phyloP scores from a whole-genome alignment of 805 yeast species.

The Saturnispora silvae region DNA sequence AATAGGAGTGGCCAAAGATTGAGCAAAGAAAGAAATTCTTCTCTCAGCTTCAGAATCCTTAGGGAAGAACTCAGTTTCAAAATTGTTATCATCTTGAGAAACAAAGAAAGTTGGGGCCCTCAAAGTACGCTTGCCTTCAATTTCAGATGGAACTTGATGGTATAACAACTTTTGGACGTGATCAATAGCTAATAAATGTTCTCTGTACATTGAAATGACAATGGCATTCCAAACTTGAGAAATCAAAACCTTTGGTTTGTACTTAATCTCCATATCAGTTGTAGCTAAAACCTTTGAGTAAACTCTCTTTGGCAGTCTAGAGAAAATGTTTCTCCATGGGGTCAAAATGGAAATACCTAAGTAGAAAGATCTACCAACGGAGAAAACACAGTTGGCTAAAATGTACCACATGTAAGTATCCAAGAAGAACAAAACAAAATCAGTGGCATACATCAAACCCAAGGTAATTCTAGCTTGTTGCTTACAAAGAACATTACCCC shows the following conservation, averaged over 20 bases:
- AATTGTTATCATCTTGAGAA: conserved; percentile 90
- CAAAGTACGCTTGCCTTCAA: conserved; percentile 95
- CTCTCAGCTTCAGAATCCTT: conserved; percentile 97
- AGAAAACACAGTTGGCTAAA: conserved; percentile 86
- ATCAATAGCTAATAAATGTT: conserved; percentile 93
- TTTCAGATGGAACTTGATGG: conserved; percentile 97
- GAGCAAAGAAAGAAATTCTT: conserved; percentile 98
- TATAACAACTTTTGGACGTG: conserved; percentile 95
- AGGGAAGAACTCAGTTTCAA: conserved; percentile 96
- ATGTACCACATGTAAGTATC: conserved; percentile 99
- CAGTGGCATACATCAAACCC: conserved; percentile 89
- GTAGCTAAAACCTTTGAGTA: conserved; percentile 97
- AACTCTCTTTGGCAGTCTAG: conserved; percentile 97
- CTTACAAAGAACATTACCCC: conserved; percentile 59
- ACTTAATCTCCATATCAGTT: conserved; percentile 97
- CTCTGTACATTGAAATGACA: conserved; percentile 99
- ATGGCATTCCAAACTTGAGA: conserved; percentile 99
- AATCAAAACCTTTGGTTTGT: conserved; percentile 95
- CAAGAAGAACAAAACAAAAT: conserved; percentile 89
- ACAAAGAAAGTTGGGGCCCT: conserved; percentile 99
- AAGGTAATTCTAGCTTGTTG: conserved; percentile 84
- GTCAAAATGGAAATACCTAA: conserved; percentile 97
- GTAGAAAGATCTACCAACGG: conserved; percentile 96
- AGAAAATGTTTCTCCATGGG: conserved; percentile 98
- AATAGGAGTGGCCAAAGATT: conserved; percentile 95